phyloP scores from a whole-genome alignment of 192 early-diverging fungal species.

The Umbelopsis ramanniana region DNA sequence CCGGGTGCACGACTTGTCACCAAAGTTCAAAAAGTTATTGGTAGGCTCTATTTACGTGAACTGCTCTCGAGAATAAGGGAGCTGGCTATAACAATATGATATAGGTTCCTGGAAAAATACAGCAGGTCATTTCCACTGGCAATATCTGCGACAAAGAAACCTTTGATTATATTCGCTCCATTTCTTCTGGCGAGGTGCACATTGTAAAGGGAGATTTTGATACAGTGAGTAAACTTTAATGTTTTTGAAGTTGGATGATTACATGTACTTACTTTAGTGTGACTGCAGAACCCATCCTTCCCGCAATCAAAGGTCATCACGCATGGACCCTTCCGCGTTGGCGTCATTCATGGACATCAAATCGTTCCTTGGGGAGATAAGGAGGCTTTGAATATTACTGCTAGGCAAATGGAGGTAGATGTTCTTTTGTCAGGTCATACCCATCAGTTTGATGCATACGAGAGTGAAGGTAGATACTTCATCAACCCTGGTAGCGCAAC shows the following conservation, averaged over 20 bases:
- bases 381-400: constrained; percentile 73
- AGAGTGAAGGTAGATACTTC: constrained; percentile 90
- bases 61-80: background rate
- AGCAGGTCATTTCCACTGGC: constrained; percentile 93
- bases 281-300: constrained; percentile 48
- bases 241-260: background rate
- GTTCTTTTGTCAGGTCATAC: constrained; percentile 88
- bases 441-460: constrained; percentile 91
- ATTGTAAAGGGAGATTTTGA: constrained; percentile 87
- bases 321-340: constrained; percentile 65
- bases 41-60: constrained; percentile 44
- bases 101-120: constrained; percentile 92
- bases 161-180: constrained; percentile 84
- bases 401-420: constrained; percentile 91
- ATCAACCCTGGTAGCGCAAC: constrained; percentile 97
- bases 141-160: constrained; percentile 85
- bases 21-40: constrained; percentile 92
- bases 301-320: constrained; percentile 70
- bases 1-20: constrained; percentile 83
- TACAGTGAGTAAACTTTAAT: constrained; percentile 47
- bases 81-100: background rate
- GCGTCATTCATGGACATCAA: constrained; percentile 88
- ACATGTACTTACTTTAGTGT: background rate
- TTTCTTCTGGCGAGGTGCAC: constrained; percentile 71
- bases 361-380: constrained; percentile 81